Percentiles rank a stretch among this genome's conserved stretches.
Evolutionary conservation across 2,329 filamentous ascomycete genomes (phyloP).

Genomic region (Colletotrichum limetticola): DNA sequence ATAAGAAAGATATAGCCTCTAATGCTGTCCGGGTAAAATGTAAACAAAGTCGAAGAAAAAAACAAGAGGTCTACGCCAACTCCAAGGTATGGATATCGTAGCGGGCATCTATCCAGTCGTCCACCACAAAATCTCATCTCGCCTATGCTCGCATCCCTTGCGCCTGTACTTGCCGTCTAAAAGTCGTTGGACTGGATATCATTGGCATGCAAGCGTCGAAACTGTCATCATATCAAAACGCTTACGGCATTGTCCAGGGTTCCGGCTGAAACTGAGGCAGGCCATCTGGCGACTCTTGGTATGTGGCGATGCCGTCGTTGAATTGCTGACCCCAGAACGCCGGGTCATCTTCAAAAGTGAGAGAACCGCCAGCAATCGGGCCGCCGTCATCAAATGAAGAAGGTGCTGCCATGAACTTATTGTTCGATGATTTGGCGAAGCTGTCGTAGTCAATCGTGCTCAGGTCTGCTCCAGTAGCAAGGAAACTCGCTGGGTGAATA

Average conservation of each 20-base stretch:
- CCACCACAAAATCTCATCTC: constrained; percentile 6
- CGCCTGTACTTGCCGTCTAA: constrained; percentile 34
- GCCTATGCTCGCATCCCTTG: constrained; percentile 26
- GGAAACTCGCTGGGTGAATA: constrained; percentile 32
- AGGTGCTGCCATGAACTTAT: constrained; percentile 55
- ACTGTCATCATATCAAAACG: constrained; percentile 9
- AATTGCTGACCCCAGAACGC: constrained; percentile 62
- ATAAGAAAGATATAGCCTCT: background rate
- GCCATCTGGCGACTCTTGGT: constrained; percentile 45
- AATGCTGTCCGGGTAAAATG: background rate
- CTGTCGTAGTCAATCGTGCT: constrained; percentile 65
- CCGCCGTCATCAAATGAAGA: constrained; percentile 51
- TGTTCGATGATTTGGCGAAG: constrained; percentile 62
- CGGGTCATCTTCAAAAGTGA: constrained; percentile 63
- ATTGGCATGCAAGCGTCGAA: constrained; percentile 24
- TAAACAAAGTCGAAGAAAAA: background rate
- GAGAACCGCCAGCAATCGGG: constrained; percentile 52
- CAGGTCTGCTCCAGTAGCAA: constrained; percentile 60
- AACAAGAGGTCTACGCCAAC: constrained; percentile 18
- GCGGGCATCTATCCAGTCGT: background rate
- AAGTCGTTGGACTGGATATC: constrained; percentile 29
- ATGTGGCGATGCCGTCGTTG: constrained; percentile 42
- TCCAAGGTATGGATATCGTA: constrained; percentile 9
- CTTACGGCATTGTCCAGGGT: constrained; percentile 30
- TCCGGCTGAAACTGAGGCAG: constrained; percentile 27